Evolutionary conservation across 2,329 filamentous ascomycete genomes (phyloP).

Genomic region (Talaromyces islandicus): DNA sequence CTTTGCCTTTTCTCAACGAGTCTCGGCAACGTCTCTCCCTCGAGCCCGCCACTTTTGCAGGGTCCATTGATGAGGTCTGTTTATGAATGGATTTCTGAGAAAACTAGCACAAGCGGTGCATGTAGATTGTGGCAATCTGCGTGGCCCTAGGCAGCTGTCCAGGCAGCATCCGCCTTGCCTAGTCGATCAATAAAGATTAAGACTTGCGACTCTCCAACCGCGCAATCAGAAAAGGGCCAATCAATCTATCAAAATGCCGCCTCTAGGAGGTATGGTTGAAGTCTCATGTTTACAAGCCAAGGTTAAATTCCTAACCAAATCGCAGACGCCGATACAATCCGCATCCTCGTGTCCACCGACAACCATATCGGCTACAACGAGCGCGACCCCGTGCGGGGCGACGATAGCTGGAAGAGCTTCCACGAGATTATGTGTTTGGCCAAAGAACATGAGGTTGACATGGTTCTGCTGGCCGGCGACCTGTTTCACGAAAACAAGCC

Average conservation of each 20-base stretch:
- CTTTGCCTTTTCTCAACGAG: background rate
- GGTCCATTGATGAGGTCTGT: background rate
- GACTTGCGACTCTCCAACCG: background rate
- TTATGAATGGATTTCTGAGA: background rate
- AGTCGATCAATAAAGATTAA: background rate
- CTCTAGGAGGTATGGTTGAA: constrained; percentile 1
- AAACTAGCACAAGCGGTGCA: background rate
- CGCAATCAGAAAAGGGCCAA: background rate
- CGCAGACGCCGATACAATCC: constrained; percentile 72
- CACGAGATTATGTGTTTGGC: constrained; percentile 91
- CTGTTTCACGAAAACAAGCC: constrained; percentile 98
- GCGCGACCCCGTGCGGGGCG: constrained; percentile 85
- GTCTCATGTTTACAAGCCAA: background rate
- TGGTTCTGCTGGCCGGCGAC: constrained; percentile 88
- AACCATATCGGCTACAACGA: constrained; percentile 98
- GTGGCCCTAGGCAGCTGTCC: background rate
- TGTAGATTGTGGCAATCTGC: background rate
- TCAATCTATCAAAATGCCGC: constrained; percentile 1
- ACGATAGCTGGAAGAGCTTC: constrained; percentile 95
- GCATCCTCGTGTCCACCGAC: constrained; percentile 88
- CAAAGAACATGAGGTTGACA: constrained; percentile 84
- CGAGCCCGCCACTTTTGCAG: background rate
- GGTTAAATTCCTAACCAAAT: background rate
- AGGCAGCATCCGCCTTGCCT: constrained; percentile 4
- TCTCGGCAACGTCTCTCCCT: background rate